Percentiles rank a stretch among this genome's conserved stretches.
Evolutionary conservation across 176 grass and related monocot species (phyloP).

Genomic region (Aegilops umbellulata): DNA sequence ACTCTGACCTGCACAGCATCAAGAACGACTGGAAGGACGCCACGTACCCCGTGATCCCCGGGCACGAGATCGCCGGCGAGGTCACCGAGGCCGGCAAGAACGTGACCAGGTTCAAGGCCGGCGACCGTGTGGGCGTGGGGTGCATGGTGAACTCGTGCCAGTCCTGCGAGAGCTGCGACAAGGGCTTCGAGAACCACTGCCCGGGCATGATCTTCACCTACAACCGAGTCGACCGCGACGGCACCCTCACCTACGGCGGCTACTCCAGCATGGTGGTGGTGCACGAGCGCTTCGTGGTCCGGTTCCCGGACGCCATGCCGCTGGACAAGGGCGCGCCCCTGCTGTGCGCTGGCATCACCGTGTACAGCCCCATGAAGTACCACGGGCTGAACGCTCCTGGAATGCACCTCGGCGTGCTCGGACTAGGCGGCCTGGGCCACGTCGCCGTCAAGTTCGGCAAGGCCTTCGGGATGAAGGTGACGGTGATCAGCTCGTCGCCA

Average conservation of each 20-base stretch:
- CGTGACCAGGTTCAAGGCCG: slow-evolving; percentile 48
- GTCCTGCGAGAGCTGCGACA: slow-evolving; percentile 45
- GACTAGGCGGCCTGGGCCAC: slow-evolving; percentile 66
- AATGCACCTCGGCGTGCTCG: slow-evolving; percentile 59
- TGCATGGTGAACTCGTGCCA: slow-evolving; percentile 77
- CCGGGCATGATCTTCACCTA: slow-evolving; percentile 34
- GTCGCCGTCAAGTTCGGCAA: slow-evolving; percentile 72
- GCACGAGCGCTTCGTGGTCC: slow-evolving; percentile 57
- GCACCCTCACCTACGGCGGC: slow-evolving; percentile 59
- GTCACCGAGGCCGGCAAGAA: slow-evolving; percentile 58
- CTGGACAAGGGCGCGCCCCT: slow-evolving; percentile 63
- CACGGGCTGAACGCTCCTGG: slow-evolving; percentile 38
- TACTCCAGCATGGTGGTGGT: slow-evolving; percentile 59
- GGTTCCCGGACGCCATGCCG: slow-evolving; percentile 54
- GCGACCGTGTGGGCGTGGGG: slow-evolving; percentile 66
- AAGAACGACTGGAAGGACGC: slow-evolving; percentile 71
- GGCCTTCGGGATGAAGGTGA: slow-evolving; percentile 76
- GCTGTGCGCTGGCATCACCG: slow-evolving; percentile 71
- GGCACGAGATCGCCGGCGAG: slow-evolving; percentile 83
- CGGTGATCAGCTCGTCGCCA: slow-evolving; percentile 60
- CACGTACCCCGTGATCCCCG: slow-evolving; percentile 60
- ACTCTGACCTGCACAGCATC: slow-evolving; percentile 72
- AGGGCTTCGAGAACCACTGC: slow-evolving; percentile 66
- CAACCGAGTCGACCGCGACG: slow-evolving; percentile 49
- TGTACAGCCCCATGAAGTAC: slow-evolving; percentile 70